Conservation (phyloP, 2,329 filamentous ascomycete genomes). For the Aspergillus tamarii region DNA sequence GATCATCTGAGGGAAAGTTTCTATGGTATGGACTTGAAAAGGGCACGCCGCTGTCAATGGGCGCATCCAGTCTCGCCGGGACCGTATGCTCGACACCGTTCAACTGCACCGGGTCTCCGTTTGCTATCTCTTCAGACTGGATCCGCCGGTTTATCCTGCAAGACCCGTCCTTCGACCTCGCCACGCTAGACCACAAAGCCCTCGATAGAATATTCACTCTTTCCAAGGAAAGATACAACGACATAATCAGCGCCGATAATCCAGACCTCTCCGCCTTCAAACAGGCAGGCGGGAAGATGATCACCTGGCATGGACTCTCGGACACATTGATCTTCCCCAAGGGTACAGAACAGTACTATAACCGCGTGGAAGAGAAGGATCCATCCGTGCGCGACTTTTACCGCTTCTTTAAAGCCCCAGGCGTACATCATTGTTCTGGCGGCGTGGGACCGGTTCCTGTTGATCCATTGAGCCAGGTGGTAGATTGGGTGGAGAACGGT, state of each 20-base stretch:
- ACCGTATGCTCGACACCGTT: conserved; percentile 29
- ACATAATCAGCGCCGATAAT: conserved; percentile 41
- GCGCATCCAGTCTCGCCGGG: conserved; percentile 22
- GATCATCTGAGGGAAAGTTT: conserved; percentile 21
- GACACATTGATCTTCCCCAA: conserved; percentile 44
- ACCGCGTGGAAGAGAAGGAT: conserved; percentile 32
- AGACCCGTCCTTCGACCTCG: conserved; percentile 34
- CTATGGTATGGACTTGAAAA: conserved; percentile 40
- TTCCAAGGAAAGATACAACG: conserved; percentile 34
- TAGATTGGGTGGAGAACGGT: conserved; percentile 26
- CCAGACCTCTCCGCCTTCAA: conserved; percentile 44
- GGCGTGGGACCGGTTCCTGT: conserved; percentile 28
- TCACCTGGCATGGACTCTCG: conserved; percentile 48
- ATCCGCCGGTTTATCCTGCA: conserved; percentile 38
- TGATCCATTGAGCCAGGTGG: conserved; percentile 15
- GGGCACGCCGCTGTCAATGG: conserved; percentile 27
- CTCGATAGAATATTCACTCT: conserved; percentile 28
- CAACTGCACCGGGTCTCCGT: conserved; percentile 30
- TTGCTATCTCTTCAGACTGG: conserved; percentile 37
- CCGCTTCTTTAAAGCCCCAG: conserved; percentile 45
- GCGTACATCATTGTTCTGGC: conserved; percentile 39
- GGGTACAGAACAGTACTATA: conserved; percentile 43
- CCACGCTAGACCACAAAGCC: conserved; percentile 32
- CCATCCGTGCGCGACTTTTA: conserved; percentile 36
- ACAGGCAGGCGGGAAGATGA: conserved; percentile 44